phyloP scores from a whole-genome alignment of 306 rosid species.

The Quercus dentata region DNA sequence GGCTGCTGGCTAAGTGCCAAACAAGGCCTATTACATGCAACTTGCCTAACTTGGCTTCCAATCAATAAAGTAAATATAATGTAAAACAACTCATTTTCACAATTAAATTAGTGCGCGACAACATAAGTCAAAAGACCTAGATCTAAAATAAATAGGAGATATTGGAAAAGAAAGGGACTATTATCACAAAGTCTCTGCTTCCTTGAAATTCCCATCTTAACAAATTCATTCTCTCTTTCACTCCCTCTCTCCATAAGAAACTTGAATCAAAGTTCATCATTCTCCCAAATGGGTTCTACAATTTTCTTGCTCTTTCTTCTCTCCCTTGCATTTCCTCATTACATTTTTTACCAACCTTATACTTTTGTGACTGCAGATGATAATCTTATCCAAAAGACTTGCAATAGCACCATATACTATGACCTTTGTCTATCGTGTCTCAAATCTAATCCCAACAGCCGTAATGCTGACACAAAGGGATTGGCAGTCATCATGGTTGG shows the following conservation, averaged over 20 bases:
- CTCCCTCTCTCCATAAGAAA: not conserved
- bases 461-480: constrained; percentile 62
- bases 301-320: constrained; percentile 27
- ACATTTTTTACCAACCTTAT: constrained; percentile 13
- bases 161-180: constrained; percentile 12
- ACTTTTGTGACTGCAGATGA: constrained; percentile 42
- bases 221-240: not conserved
- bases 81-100: constrained; percentile 24
- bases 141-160: not conserved
- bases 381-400: constrained; percentile 61
- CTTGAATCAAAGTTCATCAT: not conserved
- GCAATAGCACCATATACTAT: constrained; percentile 70
- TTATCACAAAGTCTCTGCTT: constrained; percentile 22
- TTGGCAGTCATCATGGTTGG: constrained; percentile 64
- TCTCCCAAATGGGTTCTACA: constrained; percentile 32
- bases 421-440: constrained; percentile 68
- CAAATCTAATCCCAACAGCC: constrained; percentile 60
- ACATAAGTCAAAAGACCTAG: constrained; percentile 8
- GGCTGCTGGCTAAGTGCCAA: constrained; percentile 28
- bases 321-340: constrained; percentile 12
- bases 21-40: constrained; percentile 24
- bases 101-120: not conserved
- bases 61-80: constrained; percentile 18
- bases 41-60: constrained; percentile 30
- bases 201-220: not conserved